phyloP scores from a whole-genome alignment of 2,329 filamentous ascomycete genomes.

The Colletotrichum sp. region DNA sequence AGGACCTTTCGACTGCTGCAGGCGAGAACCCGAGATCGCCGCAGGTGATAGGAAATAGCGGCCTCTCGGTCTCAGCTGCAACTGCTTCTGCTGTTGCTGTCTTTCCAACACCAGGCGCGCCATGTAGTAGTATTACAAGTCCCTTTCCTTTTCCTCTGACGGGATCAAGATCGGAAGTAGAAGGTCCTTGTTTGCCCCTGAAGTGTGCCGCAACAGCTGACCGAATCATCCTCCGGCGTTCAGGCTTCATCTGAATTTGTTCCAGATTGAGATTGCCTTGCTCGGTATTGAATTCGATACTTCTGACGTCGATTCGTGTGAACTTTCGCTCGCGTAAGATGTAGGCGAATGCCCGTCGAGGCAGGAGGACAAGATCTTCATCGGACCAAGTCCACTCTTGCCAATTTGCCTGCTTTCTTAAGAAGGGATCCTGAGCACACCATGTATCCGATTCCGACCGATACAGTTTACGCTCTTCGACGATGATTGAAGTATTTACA shows the following conservation, averaged over 20 bases:
- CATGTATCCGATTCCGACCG: accelerated
- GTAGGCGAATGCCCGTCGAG: not conserved
- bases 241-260: not conserved
- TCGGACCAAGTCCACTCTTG: not conserved
- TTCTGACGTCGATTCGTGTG: not conserved
- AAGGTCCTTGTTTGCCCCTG: not conserved
- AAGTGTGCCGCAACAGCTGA: not conserved
- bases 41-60: constrained; percentile 30
- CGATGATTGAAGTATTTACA: not conserved
- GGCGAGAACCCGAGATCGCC: constrained; percentile 29
- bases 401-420: no score
- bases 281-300: not conserved
- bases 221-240: not conserved
- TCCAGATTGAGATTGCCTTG: not conserved
- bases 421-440: accelerated
- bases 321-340: not conserved
- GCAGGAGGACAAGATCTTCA: not conserved
- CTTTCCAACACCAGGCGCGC: not conserved
- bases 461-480: not conserved
- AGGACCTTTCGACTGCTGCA: constrained; percentile 23
- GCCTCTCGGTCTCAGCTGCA: constrained; percentile 25
- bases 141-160: constrained; percentile 3
- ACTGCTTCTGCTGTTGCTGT: constrained; percentile 20
- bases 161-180: not conserved
- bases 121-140: constrained; percentile 3